Conservation (phyloP, 306 rosid genomes). For the Cucumis hystrix region DNA sequence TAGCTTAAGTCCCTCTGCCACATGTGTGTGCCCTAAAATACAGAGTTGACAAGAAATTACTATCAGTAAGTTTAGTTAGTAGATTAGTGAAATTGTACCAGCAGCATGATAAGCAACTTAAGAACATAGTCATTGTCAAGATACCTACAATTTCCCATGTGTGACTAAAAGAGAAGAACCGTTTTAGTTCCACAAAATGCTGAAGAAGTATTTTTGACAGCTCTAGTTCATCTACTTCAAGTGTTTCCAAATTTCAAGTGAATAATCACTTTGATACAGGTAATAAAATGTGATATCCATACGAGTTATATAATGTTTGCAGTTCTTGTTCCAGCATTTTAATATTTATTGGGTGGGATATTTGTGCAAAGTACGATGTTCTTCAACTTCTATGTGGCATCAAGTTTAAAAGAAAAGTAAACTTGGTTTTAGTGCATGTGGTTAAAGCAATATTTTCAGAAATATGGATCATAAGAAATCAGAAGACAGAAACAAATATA, state of each 20-base stretch:
- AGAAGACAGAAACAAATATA: background rate
- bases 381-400: background rate
- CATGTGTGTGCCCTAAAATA: constrained; percentile 77
- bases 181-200: background rate
- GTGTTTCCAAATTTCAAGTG: background rate
- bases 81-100: background rate
- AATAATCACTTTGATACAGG: background rate
- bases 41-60: background rate
- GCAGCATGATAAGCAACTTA: background rate
- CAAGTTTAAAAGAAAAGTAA: background rate
- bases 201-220: background rate
- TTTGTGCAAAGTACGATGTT: background rate
- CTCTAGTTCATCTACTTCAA: background rate
- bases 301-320: background rate
- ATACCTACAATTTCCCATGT: background rate
- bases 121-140: background rate
- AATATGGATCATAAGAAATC: background rate
- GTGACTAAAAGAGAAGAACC: background rate
- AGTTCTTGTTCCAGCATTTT: background rate
- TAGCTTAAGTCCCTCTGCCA: constrained; percentile 88
- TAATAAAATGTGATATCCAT: background rate
- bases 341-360: background rate
- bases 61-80: background rate
- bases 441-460: background rate
- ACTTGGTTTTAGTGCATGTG: background rate